phyloP scores from a whole-genome alignment of 495 filamentous ascomycete genomes.

The Talaromyces proteolyticus region DNA sequence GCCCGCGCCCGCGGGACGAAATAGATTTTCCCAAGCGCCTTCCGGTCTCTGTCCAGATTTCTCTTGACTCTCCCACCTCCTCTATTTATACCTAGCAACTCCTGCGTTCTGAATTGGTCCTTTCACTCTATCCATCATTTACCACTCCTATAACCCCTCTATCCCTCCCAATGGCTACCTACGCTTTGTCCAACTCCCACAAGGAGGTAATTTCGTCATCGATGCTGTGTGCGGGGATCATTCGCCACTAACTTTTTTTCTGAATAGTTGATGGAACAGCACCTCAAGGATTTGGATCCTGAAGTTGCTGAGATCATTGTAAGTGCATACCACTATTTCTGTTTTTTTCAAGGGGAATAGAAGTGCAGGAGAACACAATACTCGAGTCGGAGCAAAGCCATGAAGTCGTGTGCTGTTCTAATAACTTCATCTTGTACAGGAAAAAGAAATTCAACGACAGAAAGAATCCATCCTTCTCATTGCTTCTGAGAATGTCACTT shows the following conservation, averaged over 20 bases:
- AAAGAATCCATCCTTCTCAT: conserved; percentile 99
- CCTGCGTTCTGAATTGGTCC: neutral
- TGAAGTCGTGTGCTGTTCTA: no score
- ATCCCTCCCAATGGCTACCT: conserved; percentile 6
- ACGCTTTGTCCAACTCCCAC: conserved; percentile 8
- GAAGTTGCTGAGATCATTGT: conserved; percentile 10
- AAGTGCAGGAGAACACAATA: no score
- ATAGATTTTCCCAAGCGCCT: neutral
- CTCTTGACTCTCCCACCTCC: neutral
- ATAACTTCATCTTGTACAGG: neutral
- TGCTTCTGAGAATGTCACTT: conserved; percentile 98
- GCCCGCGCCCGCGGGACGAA: neutral
- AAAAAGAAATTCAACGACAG: conserved; percentile 50
- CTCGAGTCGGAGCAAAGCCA: no score
- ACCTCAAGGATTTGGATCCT: conserved; percentile 5
- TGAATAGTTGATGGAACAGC: conserved; percentile 3
- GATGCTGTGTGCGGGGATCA: neutral
- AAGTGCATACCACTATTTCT: no score
- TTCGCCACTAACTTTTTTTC: neutral
- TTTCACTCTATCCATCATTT: neutral
- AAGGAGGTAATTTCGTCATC: conserved; percentile 5
- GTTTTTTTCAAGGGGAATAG: no score
- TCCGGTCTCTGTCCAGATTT: neutral
- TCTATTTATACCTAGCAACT: neutral
- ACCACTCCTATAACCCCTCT: neutral